Base-by-base conservation (phyloP, 805 yeast genomes). In the Teunomyces kruisii region DNA sequence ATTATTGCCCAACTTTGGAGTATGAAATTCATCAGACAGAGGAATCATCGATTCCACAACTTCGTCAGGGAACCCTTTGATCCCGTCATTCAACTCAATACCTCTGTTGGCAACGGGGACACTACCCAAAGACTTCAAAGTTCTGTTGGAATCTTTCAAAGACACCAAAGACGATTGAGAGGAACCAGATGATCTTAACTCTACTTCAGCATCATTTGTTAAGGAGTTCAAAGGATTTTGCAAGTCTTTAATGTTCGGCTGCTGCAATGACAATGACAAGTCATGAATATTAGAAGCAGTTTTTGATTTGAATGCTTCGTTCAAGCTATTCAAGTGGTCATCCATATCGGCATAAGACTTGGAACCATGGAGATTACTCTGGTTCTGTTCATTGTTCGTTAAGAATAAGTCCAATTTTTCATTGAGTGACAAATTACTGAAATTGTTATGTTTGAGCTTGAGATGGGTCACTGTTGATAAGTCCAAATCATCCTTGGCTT, bases 381-480 rank as follows among this genome's bases (percentile, higher is more conserved):
- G 42, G n/a, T 31, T 22, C 10, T 36, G 41, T 7, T 44, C 16
- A 17, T 45, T 48, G 22, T 52, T 44, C 26, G 61, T 61, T 12
- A 77, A 58, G 36, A 69, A 73, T 2, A 76, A 62, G 44, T 73
- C 75, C 44, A 78, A 59, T 53, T 72, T 75, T 48, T 77, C 75
- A 48, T 72, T 72, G 32, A 77, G 57, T 2, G 73, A 57, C 33
- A 70, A 40, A 62, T 64, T 57, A 56, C 65, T 46, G 55, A 53
- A 53, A 44, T 58, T 48, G 32, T 54, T 45, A 48, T 50, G 65
- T 62, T 52, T 55, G 28, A 62, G 47, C 39, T 52, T 58, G 40
- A 56, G 44, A 8, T 49, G 44, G 12, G 53, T 52, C 15, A 59
- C 44, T 1, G 55, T 37, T 2, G 46, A 31, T 19, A 40, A 24